A percentile compares a stretch with the other conserved stretches of the same genome.
These are phyloP conservation scores for Piromyces finnis DNA, from an alignment of 192 early-diverging fungal species.

Conservation along the genomic window DNA sequence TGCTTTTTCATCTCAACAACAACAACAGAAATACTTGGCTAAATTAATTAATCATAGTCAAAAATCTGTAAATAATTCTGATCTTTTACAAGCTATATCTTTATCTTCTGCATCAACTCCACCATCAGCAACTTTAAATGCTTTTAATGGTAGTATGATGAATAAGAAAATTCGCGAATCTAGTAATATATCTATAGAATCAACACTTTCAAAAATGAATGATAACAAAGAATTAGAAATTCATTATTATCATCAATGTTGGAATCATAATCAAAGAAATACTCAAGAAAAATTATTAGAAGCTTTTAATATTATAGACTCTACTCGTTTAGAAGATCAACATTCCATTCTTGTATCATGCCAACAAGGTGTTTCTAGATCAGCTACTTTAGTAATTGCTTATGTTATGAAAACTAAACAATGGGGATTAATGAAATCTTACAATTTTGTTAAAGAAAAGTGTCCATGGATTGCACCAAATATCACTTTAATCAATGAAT, in stretches of 20 bases:
- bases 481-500: constrained; percentile 57
- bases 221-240: background rate
- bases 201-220: background rate
- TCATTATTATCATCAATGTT: background rate
- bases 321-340: background rate
- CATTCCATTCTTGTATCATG: constrained; percentile 56
- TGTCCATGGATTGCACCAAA: constrained; percentile 66
- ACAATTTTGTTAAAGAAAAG: constrained; percentile 50
- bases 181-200: background rate
- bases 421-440: constrained; percentile 39
- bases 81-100: background rate
- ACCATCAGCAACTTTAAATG: background rate
- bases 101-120: background rate
- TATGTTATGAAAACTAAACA: constrained; percentile 63
- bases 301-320: background rate
- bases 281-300: background rate
- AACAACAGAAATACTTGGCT: background rate
- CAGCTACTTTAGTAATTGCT: constrained; percentile 68
- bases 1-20: background rate
- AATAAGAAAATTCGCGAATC: background rate
- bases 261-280: background rate
- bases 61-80: background rate
- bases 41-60: background rate
- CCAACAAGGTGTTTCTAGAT: constrained; percentile 75
- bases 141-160: background rate